Evolutionary conservation across 495 filamentous ascomycete genomes (phyloP).

Genomic region (Aspergillus biplanus): DNA sequence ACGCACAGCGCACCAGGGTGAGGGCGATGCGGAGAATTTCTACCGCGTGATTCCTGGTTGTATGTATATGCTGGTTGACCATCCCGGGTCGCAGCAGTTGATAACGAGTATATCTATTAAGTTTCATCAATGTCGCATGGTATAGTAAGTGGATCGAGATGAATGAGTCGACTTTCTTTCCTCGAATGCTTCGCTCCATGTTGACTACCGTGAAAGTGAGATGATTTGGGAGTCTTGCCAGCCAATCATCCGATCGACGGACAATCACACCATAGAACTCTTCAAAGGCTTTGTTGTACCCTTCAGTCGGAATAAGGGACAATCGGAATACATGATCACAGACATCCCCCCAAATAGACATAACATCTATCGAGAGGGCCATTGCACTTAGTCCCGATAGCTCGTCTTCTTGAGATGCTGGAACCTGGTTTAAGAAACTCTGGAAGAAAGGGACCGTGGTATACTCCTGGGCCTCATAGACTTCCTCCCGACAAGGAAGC

Average conservation of each 20-base stretch:
- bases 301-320: slow-evolving; percentile 48
- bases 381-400: slow-evolving; percentile 53
- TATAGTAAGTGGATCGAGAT: slow-evolving; percentile 65
- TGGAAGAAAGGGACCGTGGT: slow-evolving; percentile 61
- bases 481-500: slow-evolving; percentile 60
- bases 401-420: slow-evolving; percentile 32
- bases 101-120: slow-evolving; percentile 62
- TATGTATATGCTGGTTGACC: slow-evolving; percentile 40
- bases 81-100: slow-evolving; percentile 35
- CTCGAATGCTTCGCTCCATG: slow-evolving; percentile 48
- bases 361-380: slow-evolving; percentile 62
- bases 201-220: slow-evolving; percentile 54
- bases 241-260: slow-evolving; percentile 53
- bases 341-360: slow-evolving; percentile 67
- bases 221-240: slow-evolving; percentile 48
- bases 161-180: slow-evolving; percentile 55
- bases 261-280: slow-evolving; percentile 54
- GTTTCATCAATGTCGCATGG: slow-evolving; percentile 61
- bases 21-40: slow-evolving; percentile 42
- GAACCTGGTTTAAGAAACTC: slow-evolving; percentile 40
- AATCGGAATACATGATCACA: slow-evolving; percentile 59
- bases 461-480: slow-evolving; percentile 59
- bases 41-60: slow-evolving; percentile 47
- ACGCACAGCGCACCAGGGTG: slow-evolving; percentile 31
- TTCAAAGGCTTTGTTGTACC: slow-evolving; percentile 48